phyloP scores from a whole-genome alignment of 108 stramenopile genomes.

The Craspedostauros australis region DNA sequence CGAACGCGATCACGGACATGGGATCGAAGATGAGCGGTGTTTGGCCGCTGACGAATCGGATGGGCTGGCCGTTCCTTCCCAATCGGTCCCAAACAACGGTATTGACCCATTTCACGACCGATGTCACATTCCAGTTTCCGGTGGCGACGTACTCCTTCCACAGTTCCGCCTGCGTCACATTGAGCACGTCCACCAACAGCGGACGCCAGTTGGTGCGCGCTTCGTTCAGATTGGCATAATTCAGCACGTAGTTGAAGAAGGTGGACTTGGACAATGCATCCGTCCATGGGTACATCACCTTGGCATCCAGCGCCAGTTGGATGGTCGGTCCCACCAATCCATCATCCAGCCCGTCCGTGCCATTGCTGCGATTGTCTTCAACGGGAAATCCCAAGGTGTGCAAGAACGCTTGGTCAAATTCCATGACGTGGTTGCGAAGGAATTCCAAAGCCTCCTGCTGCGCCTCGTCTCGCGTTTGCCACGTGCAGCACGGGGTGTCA shows the following conservation, averaged over 20 bases:
- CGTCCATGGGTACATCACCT: constrained; percentile 55
- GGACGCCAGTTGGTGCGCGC: constrained; percentile 76
- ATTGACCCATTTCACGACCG: constrained; percentile 60
- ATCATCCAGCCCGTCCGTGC: constrained; percentile 58
- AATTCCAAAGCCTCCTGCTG: constrained; percentile 27
- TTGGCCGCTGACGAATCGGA: constrained; percentile 53
- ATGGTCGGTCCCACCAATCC: constrained; percentile 63
- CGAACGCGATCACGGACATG: constrained; percentile 76
- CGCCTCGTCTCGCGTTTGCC: constrained; percentile 26
- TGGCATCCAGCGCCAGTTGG: constrained; percentile 54
- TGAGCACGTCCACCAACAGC: constrained; percentile 46
- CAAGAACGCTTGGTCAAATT: constrained; percentile 55
- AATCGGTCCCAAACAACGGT: constrained; percentile 49
- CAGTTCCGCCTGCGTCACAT: constrained; percentile 23
- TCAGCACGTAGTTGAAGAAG: constrained; percentile 75
- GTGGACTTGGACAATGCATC: constrained; percentile 52
- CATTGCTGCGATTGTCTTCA: constrained; percentile 8
- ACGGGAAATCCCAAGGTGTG: constrained; percentile 55
- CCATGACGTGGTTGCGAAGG: constrained; percentile 52
- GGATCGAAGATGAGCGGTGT: constrained; percentile 88
- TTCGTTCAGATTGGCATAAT: constrained; percentile 81
- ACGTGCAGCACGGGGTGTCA: neutral
- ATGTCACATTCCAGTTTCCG: constrained; percentile 17
- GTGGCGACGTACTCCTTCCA: constrained; percentile 3
- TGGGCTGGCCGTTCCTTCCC: constrained; percentile 28